Evolutionary conservation across 257 asterid genomes (phyloP).

Genomic region (Solanum appendiculatum): DNA sequence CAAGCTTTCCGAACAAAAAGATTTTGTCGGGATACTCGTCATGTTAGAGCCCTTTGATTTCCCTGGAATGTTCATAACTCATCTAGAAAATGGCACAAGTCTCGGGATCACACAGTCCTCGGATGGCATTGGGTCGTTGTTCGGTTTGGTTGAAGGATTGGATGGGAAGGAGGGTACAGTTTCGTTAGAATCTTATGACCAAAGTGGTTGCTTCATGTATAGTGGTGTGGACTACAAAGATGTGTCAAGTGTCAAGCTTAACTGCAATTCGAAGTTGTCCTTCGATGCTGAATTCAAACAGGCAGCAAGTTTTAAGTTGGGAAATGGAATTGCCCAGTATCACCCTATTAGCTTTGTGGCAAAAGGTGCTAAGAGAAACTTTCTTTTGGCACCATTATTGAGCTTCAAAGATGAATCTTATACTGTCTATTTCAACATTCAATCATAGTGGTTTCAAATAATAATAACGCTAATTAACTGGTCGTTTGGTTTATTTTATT

Average conservation of each 20-base stretch:
- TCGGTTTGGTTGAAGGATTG: slow-evolving; percentile 36
- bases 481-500: not conserved
- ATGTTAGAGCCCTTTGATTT: slow-evolving; percentile 54
- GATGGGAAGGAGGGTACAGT: slow-evolving; percentile 26
- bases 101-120: slow-evolving; percentile 25
- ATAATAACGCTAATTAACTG: not conserved
- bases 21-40: slow-evolving; percentile 29
- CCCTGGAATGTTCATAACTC: slow-evolving; percentile 51
- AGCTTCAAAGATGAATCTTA: slow-evolving; percentile 77
- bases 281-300: slow-evolving; percentile 21
- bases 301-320: slow-evolving; percentile 49
- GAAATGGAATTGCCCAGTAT: slow-evolving; percentile 45
- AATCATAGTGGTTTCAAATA: not conserved
- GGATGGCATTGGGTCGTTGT: not conserved
- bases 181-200: slow-evolving; percentile 34
- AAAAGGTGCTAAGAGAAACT: slow-evolving; percentile 49
- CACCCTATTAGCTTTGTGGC: slow-evolving; percentile 78
- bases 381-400: slow-evolving; percentile 49
- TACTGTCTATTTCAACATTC: slow-evolving; percentile 60
- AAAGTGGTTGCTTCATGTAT: slow-evolving; percentile 34
- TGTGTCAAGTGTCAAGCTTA: slow-evolving; percentile 22
- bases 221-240: slow-evolving; percentile 12
- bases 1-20: slow-evolving; percentile 12
- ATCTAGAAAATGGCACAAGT: slow-evolving; percentile 31
- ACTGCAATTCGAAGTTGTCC: slow-evolving; percentile 29